Evolutionary conservation across 164 flowering plant genomes (phyloP), one percentile per base, ranked within the genome.

Genomic region (Annona squamosa): DNA sequence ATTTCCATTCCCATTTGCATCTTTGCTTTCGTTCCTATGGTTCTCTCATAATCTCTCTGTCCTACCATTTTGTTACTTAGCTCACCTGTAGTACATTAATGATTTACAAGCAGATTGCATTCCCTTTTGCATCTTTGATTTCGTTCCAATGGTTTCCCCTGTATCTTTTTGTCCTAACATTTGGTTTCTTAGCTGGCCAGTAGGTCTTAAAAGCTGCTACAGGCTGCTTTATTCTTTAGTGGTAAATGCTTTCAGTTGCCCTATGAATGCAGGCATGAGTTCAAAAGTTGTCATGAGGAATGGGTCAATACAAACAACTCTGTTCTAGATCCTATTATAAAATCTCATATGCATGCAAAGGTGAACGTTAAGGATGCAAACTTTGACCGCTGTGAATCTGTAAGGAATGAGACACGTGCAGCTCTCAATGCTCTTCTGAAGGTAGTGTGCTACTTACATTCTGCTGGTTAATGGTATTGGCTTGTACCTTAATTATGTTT

Each of bases 241-340:
- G 4, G 65, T 59, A 42, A 59, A 37, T 67, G 42, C 37, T 26
- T 46, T 67, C 73, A 42, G 73, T 16, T 47, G 63, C 69, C 44
- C 48, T 37, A 48, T 72, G 70, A 4, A 74, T 47, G 16, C 79
- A 94, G 98, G 78, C 81, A 89, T 81, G 98, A 94, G 78, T 92
- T 94, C 77, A 88, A 74, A 77, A 79, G 72, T 73, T 84, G 81
- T 78, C 97, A 94, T 75, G 85, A 66, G 65, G 92, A 91, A 74
- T 94, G 98, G 98, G 83, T 92, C 46, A 77, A 76, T 67, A 77
- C 83, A 13, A 84, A 78, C 57, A 91, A 88, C 72, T 90, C 92
- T 72, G 79, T 41, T 72, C 44, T 91, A 17, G 89, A 88, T 80
- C 77, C 90, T 66, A 56, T 72, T 57, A 64, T 89, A 66, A 72